These are phyloP conservation scores for Leptodontidium sp. DNA, from an alignment of 2,329 filamentous ascomycete species.

Conservation along the genomic window DNA sequence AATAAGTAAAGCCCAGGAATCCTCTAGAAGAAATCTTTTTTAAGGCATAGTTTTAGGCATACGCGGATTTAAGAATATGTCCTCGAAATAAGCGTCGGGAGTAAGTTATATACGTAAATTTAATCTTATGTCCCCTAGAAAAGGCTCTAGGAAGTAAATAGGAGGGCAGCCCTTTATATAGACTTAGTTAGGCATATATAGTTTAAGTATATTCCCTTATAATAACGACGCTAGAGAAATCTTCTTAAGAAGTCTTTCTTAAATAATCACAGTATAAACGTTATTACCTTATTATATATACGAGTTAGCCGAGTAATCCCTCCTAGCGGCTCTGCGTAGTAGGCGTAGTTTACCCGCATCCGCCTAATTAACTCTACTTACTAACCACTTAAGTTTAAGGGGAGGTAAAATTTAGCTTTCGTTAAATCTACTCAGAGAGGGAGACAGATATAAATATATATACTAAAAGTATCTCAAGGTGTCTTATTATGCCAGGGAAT, in stretches of 20 bases:
- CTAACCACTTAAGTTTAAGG: too few relatives aligned
- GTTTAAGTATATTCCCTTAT: neutral
- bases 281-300: neutral
- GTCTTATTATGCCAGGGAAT: too few relatives aligned
- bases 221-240: neutral
- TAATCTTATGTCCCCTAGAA: neutral
- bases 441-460: too few relatives aligned
- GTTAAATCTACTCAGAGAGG: too few relatives aligned
- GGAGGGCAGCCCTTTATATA: neutral
- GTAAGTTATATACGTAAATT: neutral
- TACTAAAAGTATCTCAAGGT: too few relatives aligned
- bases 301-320: neutral
- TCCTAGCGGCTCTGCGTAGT: neutral
- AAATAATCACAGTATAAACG: neutral
- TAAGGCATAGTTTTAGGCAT: neutral
- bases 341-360: neutral
- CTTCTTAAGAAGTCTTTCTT: neutral
- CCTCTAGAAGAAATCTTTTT: neutral
- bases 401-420: too few relatives aligned
- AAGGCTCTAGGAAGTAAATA: neutral
- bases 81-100: neutral
- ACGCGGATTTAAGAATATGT: constrained; percentile 4
- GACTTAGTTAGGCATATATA: neutral
- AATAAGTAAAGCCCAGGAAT: neutral
- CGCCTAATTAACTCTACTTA: neutral